phyloP scores from a whole-genome alignment of 2,329 filamentous ascomycete genomes.

The Fusarium keratoplasticum region DNA sequence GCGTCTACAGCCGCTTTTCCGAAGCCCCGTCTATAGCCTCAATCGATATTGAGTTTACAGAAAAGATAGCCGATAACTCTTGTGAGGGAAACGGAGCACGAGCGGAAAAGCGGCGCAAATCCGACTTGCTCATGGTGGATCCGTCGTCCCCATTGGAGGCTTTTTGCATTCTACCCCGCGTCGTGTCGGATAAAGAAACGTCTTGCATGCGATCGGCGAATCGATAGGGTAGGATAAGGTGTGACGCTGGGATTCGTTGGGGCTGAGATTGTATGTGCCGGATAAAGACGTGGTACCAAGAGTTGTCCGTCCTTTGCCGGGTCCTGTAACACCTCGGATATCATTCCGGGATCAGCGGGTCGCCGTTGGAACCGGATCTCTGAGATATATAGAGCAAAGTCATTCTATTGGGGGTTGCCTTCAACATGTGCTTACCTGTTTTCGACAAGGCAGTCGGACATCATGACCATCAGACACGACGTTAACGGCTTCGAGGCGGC shows the following conservation, averaged over 20 bases:
- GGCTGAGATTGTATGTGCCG: not conserved
- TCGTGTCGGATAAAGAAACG: not conserved
- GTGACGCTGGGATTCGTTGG: not conserved
- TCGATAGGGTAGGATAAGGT: not conserved
- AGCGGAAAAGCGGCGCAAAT: not conserved
- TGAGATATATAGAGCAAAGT: not conserved
- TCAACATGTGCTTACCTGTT: not conserved
- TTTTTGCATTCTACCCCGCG: not conserved
- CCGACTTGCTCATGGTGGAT: not conserved
- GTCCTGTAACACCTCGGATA: not conserved
- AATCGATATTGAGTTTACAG: not conserved
- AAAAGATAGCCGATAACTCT: not conserved
- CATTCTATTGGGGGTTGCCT: not conserved
- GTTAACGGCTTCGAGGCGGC: constrained; percentile 10
- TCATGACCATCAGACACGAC: constrained; percentile 41
- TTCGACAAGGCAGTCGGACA: not conserved
- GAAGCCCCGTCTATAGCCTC: not conserved
- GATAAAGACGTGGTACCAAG: not conserved
- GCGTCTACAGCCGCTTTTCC: constrained; percentile 1
- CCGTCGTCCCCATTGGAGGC: not conserved
- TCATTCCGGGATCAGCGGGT: not conserved
- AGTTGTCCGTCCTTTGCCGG: not conserved
- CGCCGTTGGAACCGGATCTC: not conserved
- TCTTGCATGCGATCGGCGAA: not conserved
- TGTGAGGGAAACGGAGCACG: not conserved